Conservation (phyloP, 2,329 filamentous ascomycete species). For the Alternaria rosae region DNA sequence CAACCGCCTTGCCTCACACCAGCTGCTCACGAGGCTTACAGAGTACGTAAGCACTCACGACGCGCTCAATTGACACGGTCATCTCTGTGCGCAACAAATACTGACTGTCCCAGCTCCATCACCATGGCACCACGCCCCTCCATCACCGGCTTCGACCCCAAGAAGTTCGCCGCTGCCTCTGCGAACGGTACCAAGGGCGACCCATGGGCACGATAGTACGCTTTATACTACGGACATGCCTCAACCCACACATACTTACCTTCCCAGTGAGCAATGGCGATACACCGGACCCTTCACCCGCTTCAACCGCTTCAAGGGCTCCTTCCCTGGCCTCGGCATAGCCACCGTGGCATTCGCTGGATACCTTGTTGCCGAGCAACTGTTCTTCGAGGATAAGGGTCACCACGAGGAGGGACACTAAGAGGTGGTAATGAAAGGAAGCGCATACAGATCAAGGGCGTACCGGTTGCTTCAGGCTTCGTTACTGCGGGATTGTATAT, state of each 20-base stretch:
- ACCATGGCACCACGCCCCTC: slow-evolving; percentile 67
- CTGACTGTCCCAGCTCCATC: slow-evolving; percentile 35
- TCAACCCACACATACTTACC: slow-evolving; percentile 23
- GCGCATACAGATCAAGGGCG: slow-evolving; percentile 29
- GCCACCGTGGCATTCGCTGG: slow-evolving; percentile 88
- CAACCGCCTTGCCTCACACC: slow-evolving; percentile 24
- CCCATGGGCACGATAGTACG: slow-evolving; percentile 70
- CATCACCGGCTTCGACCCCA: slow-evolving; percentile 91
- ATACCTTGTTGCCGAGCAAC: slow-evolving; percentile 89
- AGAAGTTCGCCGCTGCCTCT: slow-evolving; percentile 77
- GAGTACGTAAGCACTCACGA: slow-evolving; percentile 24
- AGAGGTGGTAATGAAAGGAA: background rate
- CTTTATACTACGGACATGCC: background rate
- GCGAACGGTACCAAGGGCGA: slow-evolving; percentile 65
- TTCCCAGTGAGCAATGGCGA: slow-evolving; percentile 86
- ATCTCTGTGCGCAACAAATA: slow-evolving; percentile 2
- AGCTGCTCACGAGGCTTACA: slow-evolving; percentile 32
- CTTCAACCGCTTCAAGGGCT: slow-evolving; percentile 84
- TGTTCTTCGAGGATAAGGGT: slow-evolving; percentile 75
- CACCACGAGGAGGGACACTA: slow-evolving; percentile 31
- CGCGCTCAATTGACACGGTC: slow-evolving; percentile 3
- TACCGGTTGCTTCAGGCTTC: slow-evolving; percentile 39
- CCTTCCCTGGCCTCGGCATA: slow-evolving; percentile 90
- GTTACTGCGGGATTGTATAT: slow-evolving; percentile 45
- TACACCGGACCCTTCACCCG: slow-evolving; percentile 89